Evolutionary conservation across 805 yeast species (phyloP).

Genomic region (Metschnikowia lachancei): DNA sequence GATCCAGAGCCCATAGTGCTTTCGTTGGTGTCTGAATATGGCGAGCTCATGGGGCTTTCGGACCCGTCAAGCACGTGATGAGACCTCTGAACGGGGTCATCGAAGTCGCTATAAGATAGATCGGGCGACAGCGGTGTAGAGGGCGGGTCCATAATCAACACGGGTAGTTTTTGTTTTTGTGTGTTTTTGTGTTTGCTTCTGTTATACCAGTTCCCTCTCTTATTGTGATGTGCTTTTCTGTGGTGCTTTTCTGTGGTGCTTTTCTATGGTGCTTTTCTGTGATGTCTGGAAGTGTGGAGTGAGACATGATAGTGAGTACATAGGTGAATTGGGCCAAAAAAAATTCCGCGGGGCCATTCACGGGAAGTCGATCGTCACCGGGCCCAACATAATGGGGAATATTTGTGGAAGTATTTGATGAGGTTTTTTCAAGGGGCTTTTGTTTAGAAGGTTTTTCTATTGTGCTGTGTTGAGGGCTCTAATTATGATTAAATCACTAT

Average conservation of each 20-base stretch:
- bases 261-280: not conserved
- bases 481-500: no score
- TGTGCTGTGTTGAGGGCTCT: no score
- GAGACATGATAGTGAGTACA: not conserved
- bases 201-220: no score
- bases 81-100: not conserved
- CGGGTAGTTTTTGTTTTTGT: no score
- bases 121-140: constrained; percentile 8
- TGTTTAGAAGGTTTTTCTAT: no score
- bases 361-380: no score
- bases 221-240: no score
- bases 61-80: constrained; percentile 4
- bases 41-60: not conserved
- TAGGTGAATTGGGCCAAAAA: not conserved
- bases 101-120: constrained; percentile 6
- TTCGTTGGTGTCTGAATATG: constrained; percentile 4
- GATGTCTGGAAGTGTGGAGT: not conserved
- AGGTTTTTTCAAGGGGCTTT: no score
- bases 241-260: not conserved
- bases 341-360: not conserved
- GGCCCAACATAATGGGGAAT: no score
- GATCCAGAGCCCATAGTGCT: not conserved
- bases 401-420: no score
- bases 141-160: not conserved
- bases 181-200: not conserved